A percentile compares a stretch with the other conserved stretches of the same genome.
Conservation (phyloP, 2,329 filamentous ascomycete species). For the Sordariomycetes sp. region DNA sequence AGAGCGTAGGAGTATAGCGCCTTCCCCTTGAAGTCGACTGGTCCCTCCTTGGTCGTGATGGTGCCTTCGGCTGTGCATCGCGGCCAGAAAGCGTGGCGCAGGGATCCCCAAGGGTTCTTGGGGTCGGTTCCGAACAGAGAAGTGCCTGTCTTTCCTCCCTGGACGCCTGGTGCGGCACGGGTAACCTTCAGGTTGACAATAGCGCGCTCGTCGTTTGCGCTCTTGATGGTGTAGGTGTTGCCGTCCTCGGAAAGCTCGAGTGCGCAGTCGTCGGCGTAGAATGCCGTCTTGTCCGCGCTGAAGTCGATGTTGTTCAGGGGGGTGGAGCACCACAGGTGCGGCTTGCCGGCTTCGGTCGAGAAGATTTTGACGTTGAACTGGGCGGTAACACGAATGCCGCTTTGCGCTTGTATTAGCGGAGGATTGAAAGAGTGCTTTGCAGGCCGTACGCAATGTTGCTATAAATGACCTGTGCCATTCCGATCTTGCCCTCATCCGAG, state of each 20-base stretch:
- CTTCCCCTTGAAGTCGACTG: conserved; percentile 71
- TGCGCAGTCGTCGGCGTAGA: conserved; percentile 79
- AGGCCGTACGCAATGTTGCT: conserved; percentile 81
- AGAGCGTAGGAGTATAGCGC: conserved; percentile 77
- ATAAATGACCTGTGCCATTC: conserved; percentile 87
- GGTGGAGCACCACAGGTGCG: conserved; percentile 76
- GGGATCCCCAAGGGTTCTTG: conserved; percentile 77
- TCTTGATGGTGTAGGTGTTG: conserved; percentile 79
- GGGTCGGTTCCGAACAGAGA: conserved; percentile 82
- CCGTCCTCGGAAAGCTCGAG: conserved; percentile 82
- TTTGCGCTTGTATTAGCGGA: conserved; percentile 26
- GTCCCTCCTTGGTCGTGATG: conserved; percentile 66
- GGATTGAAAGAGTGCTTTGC: background rate
- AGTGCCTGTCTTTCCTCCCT: conserved; percentile 75
- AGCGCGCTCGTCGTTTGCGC: conserved; percentile 68
- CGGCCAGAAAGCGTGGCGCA: conserved; percentile 94
- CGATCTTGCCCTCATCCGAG: conserved; percentile 67
- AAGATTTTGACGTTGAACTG: conserved; percentile 96
- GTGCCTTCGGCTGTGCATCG: conserved; percentile 73
- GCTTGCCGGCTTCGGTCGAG: conserved; percentile 61
- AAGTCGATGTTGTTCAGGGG: conserved; percentile 73
- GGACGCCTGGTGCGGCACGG: conserved; percentile 69
- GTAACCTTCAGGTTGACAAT: conserved; percentile 83
- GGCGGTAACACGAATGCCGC: conserved; percentile 79
- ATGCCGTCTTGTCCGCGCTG: conserved; percentile 71